Evolutionary conservation across 2,329 filamentous ascomycete species (phyloP), one percentile per base, ranked within the genome.

Genomic region (Colletotrichum liriopes): DNA sequence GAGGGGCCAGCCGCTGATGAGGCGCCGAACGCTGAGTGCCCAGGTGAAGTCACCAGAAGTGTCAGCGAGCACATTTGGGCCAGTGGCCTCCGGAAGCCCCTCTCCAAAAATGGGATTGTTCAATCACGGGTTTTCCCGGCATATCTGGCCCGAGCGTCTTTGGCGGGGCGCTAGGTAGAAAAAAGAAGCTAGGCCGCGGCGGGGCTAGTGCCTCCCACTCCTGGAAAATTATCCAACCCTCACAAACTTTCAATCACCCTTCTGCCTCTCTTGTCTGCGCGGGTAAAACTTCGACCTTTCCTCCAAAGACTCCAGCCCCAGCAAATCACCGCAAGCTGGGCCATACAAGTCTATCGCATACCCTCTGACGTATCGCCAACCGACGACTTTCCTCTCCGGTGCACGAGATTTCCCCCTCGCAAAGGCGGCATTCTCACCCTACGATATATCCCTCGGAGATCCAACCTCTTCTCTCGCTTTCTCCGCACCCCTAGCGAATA

Each of bases 181-280:
- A 65, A 65, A 56, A 43, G 26, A 65, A 18, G 61, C 71, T 74
- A 74, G 35, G 29, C 55, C 68, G 12, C n/a, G 7, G 49, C 43
- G 45, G 76, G 80, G 65, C 77, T 84, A 85, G 83, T 79, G 77
- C 67, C 75, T 81, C 83, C 81, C 82, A 84, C 73, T 83, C 79
- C 79, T 79, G 77, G 81, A 84, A 84, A 84, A 84, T 84, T 84
- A 79, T 81, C 80, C 80, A 84, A 81, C 82, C 81, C 82, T 83
- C 81, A 82, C 78, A 77, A 77, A 76, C 75, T 73, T 77, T 77
- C 77, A 79, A 79, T 79, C 77, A 77, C 79, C 77, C 79, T 80
- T 82, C 39, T 55, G 49, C 61, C 39, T 54, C 82, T 81, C 79
- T 67, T 74, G 78, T 78, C 26, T 79, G 79, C 65, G 77, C 79